A percentile compares a stretch with the other conserved stretches of the same genome.
Evolutionary conservation across 2,329 filamentous ascomycete genomes (phyloP).

Genomic region (Lasiodiplodia citricola): DNA sequence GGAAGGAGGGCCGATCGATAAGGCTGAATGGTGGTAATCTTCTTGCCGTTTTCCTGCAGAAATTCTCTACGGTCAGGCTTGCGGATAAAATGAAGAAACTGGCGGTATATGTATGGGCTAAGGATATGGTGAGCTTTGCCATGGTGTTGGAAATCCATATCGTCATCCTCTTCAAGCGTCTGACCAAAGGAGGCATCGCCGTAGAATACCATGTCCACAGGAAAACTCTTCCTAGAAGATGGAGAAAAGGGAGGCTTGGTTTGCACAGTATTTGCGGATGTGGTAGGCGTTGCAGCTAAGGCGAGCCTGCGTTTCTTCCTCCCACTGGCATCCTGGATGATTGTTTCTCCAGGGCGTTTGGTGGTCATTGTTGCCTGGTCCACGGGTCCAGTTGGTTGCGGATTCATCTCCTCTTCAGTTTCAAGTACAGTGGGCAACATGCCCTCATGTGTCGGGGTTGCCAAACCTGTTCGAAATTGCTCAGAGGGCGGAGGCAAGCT

Average conservation of each 20-base stretch:
- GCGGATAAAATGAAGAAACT: conserved; percentile 35
- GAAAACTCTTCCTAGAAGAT: conserved; percentile 20
- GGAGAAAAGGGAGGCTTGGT: background rate
- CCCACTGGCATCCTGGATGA: conserved; percentile 36
- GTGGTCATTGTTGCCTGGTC: background rate
- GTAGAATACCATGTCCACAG: conserved; percentile 44
- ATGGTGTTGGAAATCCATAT: conserved; percentile 25
- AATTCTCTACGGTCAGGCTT: conserved; percentile 30
- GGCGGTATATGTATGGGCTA: conserved; percentile 35
- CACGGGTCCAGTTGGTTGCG: background rate
- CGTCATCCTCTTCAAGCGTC: conserved; percentile 26
- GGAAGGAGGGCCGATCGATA: conserved; percentile 34
- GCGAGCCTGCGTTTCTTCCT: conserved; percentile 43
- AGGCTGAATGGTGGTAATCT: conserved; percentile 37
- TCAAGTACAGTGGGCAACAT: background rate
- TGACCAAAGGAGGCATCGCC: conserved; percentile 12
- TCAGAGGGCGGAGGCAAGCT: conserved; percentile 27
- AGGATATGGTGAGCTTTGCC: conserved; percentile 28
- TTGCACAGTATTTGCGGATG: background rate
- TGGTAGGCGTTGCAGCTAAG: conserved; percentile 31
- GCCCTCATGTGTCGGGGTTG: background rate
- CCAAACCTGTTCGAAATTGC: background rate
- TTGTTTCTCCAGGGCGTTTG: conserved; percentile 31
- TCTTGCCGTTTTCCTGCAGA: conserved; percentile 29
- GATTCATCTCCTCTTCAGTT: background rate